phyloP scores from a whole-genome alignment of 148 eudicot species.

The Fagopyrum esculentum region DNA sequence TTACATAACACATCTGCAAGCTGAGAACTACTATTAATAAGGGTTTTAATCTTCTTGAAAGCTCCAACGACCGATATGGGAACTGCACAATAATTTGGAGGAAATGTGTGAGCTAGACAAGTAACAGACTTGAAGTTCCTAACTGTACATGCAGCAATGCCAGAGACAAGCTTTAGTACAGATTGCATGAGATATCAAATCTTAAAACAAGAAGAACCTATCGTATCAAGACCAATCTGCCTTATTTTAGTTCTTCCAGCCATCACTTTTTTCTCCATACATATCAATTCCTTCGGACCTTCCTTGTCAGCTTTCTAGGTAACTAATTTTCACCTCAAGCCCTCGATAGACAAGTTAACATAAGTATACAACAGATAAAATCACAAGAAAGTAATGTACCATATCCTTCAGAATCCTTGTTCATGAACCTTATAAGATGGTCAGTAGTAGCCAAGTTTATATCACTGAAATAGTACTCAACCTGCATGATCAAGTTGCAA shows the following conservation, averaged over 20 bases:
- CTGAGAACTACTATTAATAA: slow-evolving; percentile 57
- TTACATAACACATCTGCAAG: slow-evolving; percentile 72
- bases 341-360: background rate
- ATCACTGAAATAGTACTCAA: slow-evolving; percentile 98
- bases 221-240: background rate
- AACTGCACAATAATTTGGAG: slow-evolving; percentile 37
- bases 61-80: slow-evolving; percentile 85
- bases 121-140: background rate
- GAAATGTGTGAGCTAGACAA: background rate
- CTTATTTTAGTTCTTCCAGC: background rate
- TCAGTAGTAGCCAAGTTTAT: slow-evolving; percentile 95
- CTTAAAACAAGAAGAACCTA: background rate
- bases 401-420: slow-evolving; percentile 86
- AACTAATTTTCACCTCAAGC: background rate
- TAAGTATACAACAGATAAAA: background rate
- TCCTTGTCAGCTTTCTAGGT: background rate
- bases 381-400: slow-evolving; percentile 34
- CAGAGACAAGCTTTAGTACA: background rate
- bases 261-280: background rate
- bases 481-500: slow-evolving; percentile 39
- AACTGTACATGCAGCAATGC: background rate
- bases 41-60: slow-evolving; percentile 90
- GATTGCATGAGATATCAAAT: background rate
- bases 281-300: background rate
- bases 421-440: slow-evolving; percentile 72